These are phyloP conservation scores for Umbelopsis isabellina DNA, from an alignment of 192 early-diverging fungal species.

Conservation along the genomic window DNA sequence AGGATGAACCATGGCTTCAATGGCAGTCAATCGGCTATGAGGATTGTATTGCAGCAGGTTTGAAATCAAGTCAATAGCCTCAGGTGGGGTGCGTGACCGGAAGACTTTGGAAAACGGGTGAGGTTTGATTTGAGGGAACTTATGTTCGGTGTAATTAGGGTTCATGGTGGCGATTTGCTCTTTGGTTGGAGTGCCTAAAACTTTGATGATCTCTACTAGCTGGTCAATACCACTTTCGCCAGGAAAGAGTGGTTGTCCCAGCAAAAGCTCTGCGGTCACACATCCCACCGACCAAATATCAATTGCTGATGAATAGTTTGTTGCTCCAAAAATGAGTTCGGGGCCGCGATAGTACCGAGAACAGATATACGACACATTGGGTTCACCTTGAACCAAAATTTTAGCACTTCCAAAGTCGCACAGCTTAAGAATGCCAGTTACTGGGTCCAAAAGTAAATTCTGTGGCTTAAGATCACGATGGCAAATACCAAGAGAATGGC, in stretches of 20 bases:
- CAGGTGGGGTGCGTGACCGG: conserved; percentile 79
- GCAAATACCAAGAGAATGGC: conserved; percentile 96
- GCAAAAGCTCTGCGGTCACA: conserved; percentile 95
- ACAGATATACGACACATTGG: conserved; percentile 98
- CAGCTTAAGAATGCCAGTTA: conserved; percentile 91
- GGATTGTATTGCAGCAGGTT: conserved; percentile 94
- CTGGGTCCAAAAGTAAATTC: conserved; percentile 91
- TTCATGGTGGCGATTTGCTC: conserved; percentile 99
- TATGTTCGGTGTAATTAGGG: conserved; percentile 97
- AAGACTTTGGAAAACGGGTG: conserved; percentile 92
- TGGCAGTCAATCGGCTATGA: conserved; percentile 73
- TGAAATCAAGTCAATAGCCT: conserved; percentile 86
- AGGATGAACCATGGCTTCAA: conserved; percentile 90
- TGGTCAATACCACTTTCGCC: conserved; percentile 98
- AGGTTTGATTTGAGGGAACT: conserved; percentile 97
- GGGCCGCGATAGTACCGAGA: conserved; percentile 97
- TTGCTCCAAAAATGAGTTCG: conserved; percentile 96
- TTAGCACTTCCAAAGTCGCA: conserved; percentile 99
- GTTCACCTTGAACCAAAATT: conserved; percentile 90
- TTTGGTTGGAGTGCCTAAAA: conserved; percentile 92
- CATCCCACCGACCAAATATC: conserved; percentile 97
- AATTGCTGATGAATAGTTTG: conserved; percentile 86
- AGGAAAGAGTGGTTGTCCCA: conserved; percentile 92
- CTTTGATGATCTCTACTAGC: conserved; percentile 99
- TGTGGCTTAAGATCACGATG: conserved; percentile 99